Percentiles rank a stretch among this genome's conserved stretches.
Evolutionary conservation across 345 rosid genomes (phyloP).

Genomic region (Jatropha curcas): DNA sequence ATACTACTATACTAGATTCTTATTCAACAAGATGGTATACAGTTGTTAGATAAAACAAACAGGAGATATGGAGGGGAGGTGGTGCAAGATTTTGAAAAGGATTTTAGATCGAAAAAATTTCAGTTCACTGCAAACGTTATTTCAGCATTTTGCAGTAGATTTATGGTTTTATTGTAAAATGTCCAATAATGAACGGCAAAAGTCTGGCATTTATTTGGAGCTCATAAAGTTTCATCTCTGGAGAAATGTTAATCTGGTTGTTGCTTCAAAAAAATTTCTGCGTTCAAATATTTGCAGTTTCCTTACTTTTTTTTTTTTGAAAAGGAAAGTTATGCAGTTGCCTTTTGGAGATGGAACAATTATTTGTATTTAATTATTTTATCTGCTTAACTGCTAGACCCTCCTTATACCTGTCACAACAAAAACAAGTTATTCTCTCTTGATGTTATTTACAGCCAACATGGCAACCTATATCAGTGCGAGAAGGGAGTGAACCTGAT

Average conservation of each 20-base stretch:
- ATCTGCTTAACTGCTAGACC: background rate
- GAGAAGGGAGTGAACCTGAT: slow-evolving; percentile 87
- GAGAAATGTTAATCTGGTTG: background rate
- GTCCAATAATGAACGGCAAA: no score
- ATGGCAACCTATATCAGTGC: slow-evolving; percentile 64
- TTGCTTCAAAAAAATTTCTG: background rate
- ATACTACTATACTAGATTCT: background rate
- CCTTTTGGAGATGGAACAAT: background rate
- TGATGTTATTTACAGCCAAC: slow-evolving; percentile 52
- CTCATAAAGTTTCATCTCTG: background rate
- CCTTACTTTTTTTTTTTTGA: background rate
- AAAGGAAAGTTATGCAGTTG: background rate
- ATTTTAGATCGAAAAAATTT: background rate
- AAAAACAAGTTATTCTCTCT: background rate
- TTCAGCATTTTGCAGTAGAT: background rate
- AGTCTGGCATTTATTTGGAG: background rate
- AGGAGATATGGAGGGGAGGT: background rate
- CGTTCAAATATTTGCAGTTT: background rate
- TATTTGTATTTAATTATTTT: slow-evolving; percentile 2
- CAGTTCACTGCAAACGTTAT: background rate
- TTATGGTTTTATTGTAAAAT: background rate
- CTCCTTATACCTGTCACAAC: no score
- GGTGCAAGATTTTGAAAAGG: no score
- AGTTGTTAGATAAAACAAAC: background rate
- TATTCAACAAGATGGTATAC: background rate